A percentile compares a stretch with the other conserved stretches of the same genome.
Evolutionary conservation across 148 eudicot genomes (phyloP).

Genomic region (Dysphania ambrosioides): DNA sequence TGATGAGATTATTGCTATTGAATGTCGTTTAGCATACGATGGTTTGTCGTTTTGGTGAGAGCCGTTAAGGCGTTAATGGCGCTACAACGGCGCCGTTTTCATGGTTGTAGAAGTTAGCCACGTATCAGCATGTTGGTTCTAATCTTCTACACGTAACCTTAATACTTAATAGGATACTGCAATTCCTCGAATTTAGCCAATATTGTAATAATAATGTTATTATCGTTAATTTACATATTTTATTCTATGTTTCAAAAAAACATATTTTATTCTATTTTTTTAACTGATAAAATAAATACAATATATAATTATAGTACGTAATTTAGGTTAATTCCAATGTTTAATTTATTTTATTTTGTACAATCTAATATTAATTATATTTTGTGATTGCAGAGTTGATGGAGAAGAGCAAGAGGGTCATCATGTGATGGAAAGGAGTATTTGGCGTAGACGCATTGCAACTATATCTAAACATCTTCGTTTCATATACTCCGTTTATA

Average conservation of each 20-base stretch:
- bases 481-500: too few species aligned
- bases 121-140: not conserved
- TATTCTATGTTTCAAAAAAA: not conserved
- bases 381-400: slow-evolving; percentile 9
- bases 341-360: too few species aligned
- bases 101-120: slow-evolving; percentile 1
- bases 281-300: not conserved
- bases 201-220: not conserved
- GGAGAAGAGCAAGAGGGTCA: not conserved
- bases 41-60: slow-evolving; percentile 5
- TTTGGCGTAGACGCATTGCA: slow-evolving; percentile 1
- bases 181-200: slow-evolving; percentile 3
- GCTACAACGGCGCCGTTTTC: slow-evolving; percentile 12
- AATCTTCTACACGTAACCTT: not conserved
- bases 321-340: too few species aligned
- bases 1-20: not conserved
- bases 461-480: not conserved
- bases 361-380: not conserved
- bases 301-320: too few species aligned
- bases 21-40: slow-evolving; percentile 11
- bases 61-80: not conserved
- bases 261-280: not conserved
- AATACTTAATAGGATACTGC: not conserved
- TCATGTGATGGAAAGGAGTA: not conserved
- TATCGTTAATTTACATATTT: too few species aligned